A percentile compares a stretch with the other conserved stretches of the same genome.
Conservation (phyloP, 2,329 filamentous ascomycete genomes). For the Penicillium capsulatum region DNA sequence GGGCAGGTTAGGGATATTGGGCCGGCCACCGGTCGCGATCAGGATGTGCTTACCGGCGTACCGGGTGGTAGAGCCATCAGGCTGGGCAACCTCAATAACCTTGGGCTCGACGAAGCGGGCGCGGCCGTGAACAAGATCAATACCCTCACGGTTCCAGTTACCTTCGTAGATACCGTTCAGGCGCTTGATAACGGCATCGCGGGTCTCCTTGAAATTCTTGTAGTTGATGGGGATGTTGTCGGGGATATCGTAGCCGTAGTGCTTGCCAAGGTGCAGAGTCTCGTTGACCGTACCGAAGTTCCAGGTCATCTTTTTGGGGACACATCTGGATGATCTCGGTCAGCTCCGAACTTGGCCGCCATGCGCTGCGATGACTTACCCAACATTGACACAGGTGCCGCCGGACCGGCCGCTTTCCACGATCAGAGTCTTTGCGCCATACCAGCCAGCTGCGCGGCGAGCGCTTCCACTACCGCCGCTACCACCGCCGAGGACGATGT, state of each 20-base stretch:
- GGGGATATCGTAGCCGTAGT: constrained; percentile 49
- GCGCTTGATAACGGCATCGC: constrained; percentile 44
- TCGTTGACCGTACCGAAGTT: constrained; percentile 50
- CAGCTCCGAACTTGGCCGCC: background rate
- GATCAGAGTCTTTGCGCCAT: constrained; percentile 49
- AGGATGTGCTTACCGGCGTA: constrained; percentile 47
- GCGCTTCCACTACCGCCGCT: constrained; percentile 50
- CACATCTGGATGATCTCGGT: constrained; percentile 39
- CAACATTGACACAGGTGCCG: constrained; percentile 53
- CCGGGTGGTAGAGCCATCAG: constrained; percentile 38
- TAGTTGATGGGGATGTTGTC: constrained; percentile 44
- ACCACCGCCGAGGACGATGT: constrained; percentile 54
- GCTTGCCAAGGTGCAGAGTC: constrained; percentile 42
- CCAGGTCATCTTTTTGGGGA: constrained; percentile 53
- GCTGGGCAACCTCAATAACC: constrained; percentile 42
- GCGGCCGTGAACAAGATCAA: constrained; percentile 48
- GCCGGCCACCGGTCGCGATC: constrained; percentile 48
- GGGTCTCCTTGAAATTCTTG: constrained; percentile 46
- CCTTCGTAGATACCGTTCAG: constrained; percentile 49
- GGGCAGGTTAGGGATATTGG: constrained; percentile 41
- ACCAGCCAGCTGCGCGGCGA: constrained; percentile 50
- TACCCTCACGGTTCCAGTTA: constrained; percentile 49
- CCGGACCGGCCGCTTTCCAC: constrained; percentile 49
- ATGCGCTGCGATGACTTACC: constrained; percentile 34
- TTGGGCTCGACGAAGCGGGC: constrained; percentile 45